Base-by-base conservation (phyloP, 805 yeast species). In the Schwanniomyces polymorphus region DNA sequence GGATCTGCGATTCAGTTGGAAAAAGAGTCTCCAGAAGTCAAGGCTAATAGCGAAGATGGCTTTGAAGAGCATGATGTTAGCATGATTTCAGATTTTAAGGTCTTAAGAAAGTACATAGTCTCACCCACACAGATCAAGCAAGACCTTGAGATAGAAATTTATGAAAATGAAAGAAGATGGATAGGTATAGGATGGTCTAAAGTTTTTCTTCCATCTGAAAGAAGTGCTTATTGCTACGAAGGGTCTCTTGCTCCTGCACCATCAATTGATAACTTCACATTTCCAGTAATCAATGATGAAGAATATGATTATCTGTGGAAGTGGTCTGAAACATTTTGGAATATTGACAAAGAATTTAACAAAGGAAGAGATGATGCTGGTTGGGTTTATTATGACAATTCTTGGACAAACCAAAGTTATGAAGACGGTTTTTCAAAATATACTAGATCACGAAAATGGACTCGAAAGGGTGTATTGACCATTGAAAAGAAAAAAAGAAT, bases 101-200 rank as follows among this genome's bases (percentile, higher is more conserved):
- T 76, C 18, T 37, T 75, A 28, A 66, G 64, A 29, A 76, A 73
- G 41, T 55, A 62, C 3, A 60, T 67, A 5, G 60, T 67, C 3
- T 69, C 77, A 0, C 67, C 78, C 3, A 70, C 77, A 8, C 75
- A 65, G 47, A 57, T 74, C 27, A 75, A 75, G 18, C 81, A 79
- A 52, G 65, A 74, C 3, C 70, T 82, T 1, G 67, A 74, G 44
- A 81, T 82, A 50, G 77, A 74, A 42, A 64, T 82, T 1, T 57
- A 77, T 33, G 84, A 83, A 54, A 78, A 82, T 53, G 82, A 83
- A 57, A 67, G 88, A 53, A 64, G 86, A 41, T 81, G 86, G 85
- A 29, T 82, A 3, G 86, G 84, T 0, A 49, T 82, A 14, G 88
- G 86, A 6, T 82, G 86, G 86, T 62, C 76, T 33, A 69, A 72